Evolutionary conservation across 139 green algal genomes (phyloP), one percentile per base, ranked within the genome.

Genomic region (Gonium pectorale): DNA sequence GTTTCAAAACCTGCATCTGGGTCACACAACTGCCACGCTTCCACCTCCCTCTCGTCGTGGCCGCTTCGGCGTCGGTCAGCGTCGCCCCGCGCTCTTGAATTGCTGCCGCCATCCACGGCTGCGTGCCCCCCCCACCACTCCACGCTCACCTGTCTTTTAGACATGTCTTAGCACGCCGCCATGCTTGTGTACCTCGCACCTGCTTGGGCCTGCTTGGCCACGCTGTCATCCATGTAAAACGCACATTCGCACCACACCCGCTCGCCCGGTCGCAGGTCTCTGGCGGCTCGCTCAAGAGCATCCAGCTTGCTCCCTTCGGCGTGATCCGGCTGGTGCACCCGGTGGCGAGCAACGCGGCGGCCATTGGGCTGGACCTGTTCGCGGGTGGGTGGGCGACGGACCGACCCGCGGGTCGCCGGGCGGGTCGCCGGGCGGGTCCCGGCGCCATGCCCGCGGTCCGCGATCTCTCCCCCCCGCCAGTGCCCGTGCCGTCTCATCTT

Each of bases 221-320:
- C 49, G 17, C 49, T 56, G 13, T 26, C 49, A 26, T 17, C 49
- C 49, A 56, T 56, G 49, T 56, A 26, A 13, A 17, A 13, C 13
- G 13, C 49, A 13, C 13, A 13, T 56, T 24, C 24, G 62, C 62
- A n/a, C 33, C 62, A 68, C 40, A 21, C 38, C 43, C 26, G 26
- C 37, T 59, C 43, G 41, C 43, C 31, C 8, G 62, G 7, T 21
- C 29, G 19, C 66, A 72, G 66, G 37, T 51, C 3, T 37, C 66
- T 19, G 15, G 15, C 6, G 27, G 69, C 29, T 4, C 35, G 15
- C 31, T 78, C 5, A 2, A 44, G 17, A 78, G 41, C 44, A 3
- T 81, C 6, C 54, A 81, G 74, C 74, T 81, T 38, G 54, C 74
- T 13, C 74, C 74, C 9, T n/a, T 44, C 0, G 74, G 74, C 11